These are phyloP conservation scores for Laburnicola sp. DNA, from an alignment of 2,329 filamentous ascomycete genomes.

Conservation along the genomic window DNA sequence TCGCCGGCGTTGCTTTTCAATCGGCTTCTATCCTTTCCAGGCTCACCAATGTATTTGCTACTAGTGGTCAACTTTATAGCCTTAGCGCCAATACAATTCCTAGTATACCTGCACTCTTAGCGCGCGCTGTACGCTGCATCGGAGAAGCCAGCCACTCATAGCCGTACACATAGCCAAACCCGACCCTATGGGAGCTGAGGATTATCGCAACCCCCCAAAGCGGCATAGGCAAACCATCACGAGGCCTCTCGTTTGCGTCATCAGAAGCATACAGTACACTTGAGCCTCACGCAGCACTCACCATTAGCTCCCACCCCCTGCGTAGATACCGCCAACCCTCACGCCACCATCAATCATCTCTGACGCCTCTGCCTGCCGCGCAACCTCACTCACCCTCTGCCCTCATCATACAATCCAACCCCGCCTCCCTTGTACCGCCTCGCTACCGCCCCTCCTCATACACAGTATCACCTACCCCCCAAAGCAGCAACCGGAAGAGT, in stretches of 20 bases:
- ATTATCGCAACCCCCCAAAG: conserved; percentile 4
- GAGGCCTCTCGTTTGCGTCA: background rate
- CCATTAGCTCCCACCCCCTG: too few relatives aligned
- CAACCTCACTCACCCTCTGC: conserved; percentile 6
- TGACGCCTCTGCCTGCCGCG: too few relatives aligned
- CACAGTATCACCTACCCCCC: background rate
- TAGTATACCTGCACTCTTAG: background rate
- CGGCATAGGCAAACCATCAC: conserved; percentile 3
- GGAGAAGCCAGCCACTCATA: conserved; percentile 17
- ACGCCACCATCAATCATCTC: background rate
- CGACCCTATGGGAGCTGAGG: conserved; percentile 3
- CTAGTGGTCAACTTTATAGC: too few relatives aligned
- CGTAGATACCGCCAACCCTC: background rate
- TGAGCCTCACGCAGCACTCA: conserved; percentile 6
- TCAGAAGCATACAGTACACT: background rate
- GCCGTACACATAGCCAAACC: conserved; percentile 16
- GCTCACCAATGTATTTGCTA: too few relatives aligned
- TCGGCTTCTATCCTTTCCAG: too few relatives aligned
- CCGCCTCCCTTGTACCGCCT: conserved; percentile 1
- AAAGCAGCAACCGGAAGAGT: background rate
- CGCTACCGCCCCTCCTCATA: conserved; percentile 2
- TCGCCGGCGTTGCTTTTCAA: too few relatives aligned
- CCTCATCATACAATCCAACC: conserved; percentile 6
- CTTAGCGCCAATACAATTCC: background rate
- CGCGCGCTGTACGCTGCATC: background rate